phyloP scores from a whole-genome alignment of 169 alveolate genomes.

The Theileria annulata region DNA sequence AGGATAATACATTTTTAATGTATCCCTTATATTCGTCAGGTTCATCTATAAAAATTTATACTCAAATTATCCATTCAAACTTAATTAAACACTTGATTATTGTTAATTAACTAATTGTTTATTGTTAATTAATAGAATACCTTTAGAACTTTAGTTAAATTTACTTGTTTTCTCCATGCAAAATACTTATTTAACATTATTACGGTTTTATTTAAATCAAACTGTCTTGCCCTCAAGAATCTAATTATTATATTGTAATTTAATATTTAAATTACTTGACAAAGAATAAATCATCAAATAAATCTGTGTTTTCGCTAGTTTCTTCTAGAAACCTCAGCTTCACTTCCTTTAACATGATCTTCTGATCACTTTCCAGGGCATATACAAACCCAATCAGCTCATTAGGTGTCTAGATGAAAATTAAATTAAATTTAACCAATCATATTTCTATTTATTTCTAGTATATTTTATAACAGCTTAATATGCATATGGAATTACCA shows the following conservation, averaged over 20 bases:
- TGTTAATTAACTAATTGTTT: slow-evolving; percentile 13
- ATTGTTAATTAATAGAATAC: not conserved
- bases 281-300: slow-evolving; percentile 63
- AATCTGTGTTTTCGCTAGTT: slow-evolving; percentile 39
- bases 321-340: slow-evolving; percentile 34
- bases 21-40: slow-evolving; percentile 45
- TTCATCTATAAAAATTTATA: slow-evolving; percentile 28
- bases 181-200: slow-evolving; percentile 72
- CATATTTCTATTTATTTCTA: not conserved
- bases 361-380: slow-evolving; percentile 59
- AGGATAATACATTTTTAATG: slow-evolving; percentile 57
- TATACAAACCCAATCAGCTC: slow-evolving; percentile 69
- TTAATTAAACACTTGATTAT: not conserved
- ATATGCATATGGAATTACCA: slow-evolving; percentile 29
- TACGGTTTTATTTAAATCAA: slow-evolving; percentile 70
- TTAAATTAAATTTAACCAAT: not conserved
- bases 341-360: slow-evolving; percentile 42
- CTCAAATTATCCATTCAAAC: not conserved
- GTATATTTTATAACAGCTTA: not conserved
- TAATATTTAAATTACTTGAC: slow-evolving; percentile 38
- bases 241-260: slow-evolving; percentile 22
- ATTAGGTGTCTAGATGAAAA: slow-evolving; percentile 41
- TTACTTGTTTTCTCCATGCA: slow-evolving; percentile 65
- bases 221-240: slow-evolving; percentile 73
- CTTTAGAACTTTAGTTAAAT: slow-evolving; percentile 50